A percentile compares a stretch with the other conserved stretches of the same genome.
phyloP scores from a whole-genome alignment of 108 stramenopile species.

The Stephanodiscus triporus region DNA sequence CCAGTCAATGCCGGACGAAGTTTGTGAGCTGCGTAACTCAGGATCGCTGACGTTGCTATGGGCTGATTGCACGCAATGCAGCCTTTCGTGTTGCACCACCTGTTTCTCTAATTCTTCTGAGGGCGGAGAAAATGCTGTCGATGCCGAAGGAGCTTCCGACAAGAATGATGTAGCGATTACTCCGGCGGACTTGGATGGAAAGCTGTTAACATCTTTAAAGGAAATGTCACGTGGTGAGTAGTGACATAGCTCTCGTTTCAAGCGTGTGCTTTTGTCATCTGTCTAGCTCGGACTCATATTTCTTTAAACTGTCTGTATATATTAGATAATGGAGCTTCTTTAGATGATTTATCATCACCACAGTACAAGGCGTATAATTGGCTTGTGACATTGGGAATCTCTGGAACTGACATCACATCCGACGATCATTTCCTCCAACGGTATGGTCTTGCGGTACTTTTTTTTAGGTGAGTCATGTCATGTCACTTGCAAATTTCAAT shows the following conservation, averaged over 20 bases:
- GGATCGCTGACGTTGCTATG: conserved; percentile 21
- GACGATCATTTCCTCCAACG: conserved; percentile 43
- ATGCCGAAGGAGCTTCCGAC: background rate
- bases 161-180: conserved; percentile 10
- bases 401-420: background rate
- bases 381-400: conserved; percentile 22
- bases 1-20: conserved; percentile 21
- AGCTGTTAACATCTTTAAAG: conserved; percentile 19
- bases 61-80: conserved; percentile 25
- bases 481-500: background rate
- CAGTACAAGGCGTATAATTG: conserved; percentile 44
- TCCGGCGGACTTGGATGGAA: conserved; percentile 7
- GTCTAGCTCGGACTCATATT: background rate
- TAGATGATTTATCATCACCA: conserved; percentile 22
- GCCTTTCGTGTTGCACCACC: conserved; percentile 17
- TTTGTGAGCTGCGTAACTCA: conserved; percentile 15
- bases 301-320: background rate
- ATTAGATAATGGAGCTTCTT: conserved; percentile 15
- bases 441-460: conserved; percentile 60
- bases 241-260: no score
- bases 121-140: background rate
- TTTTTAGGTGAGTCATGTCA: conserved; percentile 33
- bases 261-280: background rate
- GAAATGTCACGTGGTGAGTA: conserved; percentile 20
- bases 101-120: conserved; percentile 11